Evolutionary conservation across 2,329 filamentous ascomycete genomes (phyloP).

Genomic region (Colletotrichum sp.): DNA sequence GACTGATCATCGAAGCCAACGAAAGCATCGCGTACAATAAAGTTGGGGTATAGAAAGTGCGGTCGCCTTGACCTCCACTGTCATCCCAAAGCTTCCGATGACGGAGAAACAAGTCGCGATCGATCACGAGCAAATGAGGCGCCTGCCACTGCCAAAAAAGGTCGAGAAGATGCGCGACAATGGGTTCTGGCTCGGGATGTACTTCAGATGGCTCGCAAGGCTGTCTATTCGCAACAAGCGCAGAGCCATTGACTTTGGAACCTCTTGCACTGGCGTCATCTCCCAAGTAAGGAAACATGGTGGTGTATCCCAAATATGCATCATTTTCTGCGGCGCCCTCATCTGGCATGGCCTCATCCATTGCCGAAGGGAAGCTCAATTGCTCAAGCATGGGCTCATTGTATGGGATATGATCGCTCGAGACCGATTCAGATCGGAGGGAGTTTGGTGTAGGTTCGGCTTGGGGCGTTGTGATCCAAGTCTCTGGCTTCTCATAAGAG

Average conservation of each 20-base stretch:
- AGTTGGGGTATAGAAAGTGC: neutral
- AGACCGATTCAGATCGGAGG: neutral
- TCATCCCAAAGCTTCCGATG: conserved; percentile 8
- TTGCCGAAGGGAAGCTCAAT: neutral
- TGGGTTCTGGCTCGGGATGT: conserved; percentile 13
- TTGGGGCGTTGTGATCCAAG: neutral
- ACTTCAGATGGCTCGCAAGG: neutral
- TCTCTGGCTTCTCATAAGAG: neutral
- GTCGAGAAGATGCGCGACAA: conserved; percentile 7
- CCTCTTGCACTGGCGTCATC: neutral
- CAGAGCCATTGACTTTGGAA: neutral
- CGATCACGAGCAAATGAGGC: neutral
- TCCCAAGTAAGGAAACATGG: conserved; percentile 5
- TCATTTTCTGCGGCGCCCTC: neutral
- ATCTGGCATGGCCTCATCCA: neutral
- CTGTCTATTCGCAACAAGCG: neutral
- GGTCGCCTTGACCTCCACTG: neutral
- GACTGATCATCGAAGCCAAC: conserved; percentile 13
- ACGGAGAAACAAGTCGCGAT: neutral
- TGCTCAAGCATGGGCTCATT: neutral
- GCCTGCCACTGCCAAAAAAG: conserved; percentile 17
- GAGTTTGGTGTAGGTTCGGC: neutral
- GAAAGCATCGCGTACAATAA: conserved; percentile 5
- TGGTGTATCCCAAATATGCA: neutral
- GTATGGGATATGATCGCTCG: neutral